Base-by-base conservation (phyloP, 2,329 filamentous ascomycete genomes). In the Fusarium coffeatum region DNA sequence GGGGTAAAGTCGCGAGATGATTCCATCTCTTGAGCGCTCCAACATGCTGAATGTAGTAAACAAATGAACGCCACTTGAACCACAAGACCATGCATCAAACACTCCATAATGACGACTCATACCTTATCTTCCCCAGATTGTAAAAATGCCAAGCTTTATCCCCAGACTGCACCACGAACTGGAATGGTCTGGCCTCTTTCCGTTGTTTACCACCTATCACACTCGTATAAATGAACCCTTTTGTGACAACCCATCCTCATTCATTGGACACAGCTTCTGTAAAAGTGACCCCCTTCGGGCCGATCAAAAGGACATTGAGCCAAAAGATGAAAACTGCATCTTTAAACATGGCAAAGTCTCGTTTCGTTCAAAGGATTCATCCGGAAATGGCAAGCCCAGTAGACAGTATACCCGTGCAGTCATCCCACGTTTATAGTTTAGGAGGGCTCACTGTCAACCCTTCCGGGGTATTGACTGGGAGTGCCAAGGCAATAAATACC, bases 381-480 rank as follows among this genome's bases (percentile, higher is more conserved):
- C 60, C 60, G 42, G 48, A 57, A 64, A 64, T 48, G 37, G 43
- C 15, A 57, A 28, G 18, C 41, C 16, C 41, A 20, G 18, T 22
- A 32, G 41, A 55, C 28, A 55, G 40, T 46, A 55, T 55, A 45
- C 37, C 51, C 41, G 51, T 32, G 28, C 51, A 32, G 27, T 42
- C 34, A 53, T 46, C 60, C 49, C 59, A 64, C 59, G 60, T 25
- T 55, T 30, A 8, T 23, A 46, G 16, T 37, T 22, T 45, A 32
- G 60, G 60, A 64, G 60, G 60, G 60, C 32, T 64, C 60, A 64
- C 60, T 64, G 60, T 64, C 60, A 42, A 64, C 60, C 60, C 34
- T 64, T 37, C 59, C 28, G 34, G 49, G 46, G 37, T 28, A 43
- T 40, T 46, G 20, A 43, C 23, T 42, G 51, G 45, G 27, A 28